Evolutionary conservation across 768 basidiomycete species (phyloP).

Genomic region (Amanita muscaria): DNA sequence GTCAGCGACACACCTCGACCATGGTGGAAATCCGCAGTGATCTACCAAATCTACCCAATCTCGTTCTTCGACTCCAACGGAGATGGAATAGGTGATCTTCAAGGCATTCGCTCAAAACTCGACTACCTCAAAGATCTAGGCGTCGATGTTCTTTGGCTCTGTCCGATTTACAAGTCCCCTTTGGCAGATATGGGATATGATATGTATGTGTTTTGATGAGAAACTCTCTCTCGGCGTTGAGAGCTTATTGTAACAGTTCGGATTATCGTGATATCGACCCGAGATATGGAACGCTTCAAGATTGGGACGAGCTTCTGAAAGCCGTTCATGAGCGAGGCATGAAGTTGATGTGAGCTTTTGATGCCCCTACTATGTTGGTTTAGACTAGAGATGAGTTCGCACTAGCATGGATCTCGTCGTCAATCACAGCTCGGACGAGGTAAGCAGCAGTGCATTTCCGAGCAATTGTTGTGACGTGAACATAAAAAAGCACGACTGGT

Average conservation of each 20-base stretch:
- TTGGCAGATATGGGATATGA: conserved; percentile 70
- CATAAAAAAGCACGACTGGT: conserved; percentile 59
- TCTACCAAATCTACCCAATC: conserved; percentile 66
- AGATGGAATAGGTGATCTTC: conserved; percentile 62
- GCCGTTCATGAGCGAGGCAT: conserved; percentile 54
- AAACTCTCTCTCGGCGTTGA: too few species aligned
- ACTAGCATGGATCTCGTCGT: conserved; percentile 69
- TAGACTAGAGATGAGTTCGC: too few species aligned
- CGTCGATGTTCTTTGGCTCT: conserved; percentile 61
- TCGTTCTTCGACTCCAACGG: conserved; percentile 69
- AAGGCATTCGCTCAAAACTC: conserved; percentile 53
- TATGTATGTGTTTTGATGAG: conserved; percentile 29
- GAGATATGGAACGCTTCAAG: conserved; percentile 53
- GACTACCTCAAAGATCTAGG: conserved; percentile 65
- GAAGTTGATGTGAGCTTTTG: conserved; percentile 50
- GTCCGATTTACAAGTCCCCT: conserved; percentile 62
- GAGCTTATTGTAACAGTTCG: conserved; percentile 30
- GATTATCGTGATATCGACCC: conserved; percentile 60
- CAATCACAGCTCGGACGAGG: conserved; percentile 66
- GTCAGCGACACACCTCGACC: conserved; percentile 8
- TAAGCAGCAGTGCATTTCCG: conserved; percentile 12
- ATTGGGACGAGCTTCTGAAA: conserved; percentile 47
- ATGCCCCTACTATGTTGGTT: too few species aligned
- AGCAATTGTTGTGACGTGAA: not conserved
- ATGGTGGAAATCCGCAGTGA: conserved; percentile 52